Percentiles rank a stretch among this genome's conserved stretches.
phyloP scores from a whole-genome alignment of 2,329 filamentous ascomycete genomes.

The Xylariaceae sp. region DNA sequence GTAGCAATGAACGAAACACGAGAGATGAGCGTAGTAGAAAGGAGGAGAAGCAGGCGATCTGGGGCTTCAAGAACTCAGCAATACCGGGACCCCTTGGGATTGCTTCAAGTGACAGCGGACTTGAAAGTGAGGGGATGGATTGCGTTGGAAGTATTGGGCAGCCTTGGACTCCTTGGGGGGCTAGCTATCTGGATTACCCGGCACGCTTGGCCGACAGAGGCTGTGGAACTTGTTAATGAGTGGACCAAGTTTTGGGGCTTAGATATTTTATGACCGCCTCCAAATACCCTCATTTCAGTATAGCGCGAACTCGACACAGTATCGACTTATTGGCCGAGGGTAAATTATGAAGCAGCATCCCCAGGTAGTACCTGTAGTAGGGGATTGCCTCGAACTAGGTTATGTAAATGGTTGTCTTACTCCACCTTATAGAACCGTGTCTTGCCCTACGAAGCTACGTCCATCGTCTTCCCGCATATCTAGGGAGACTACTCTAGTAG shows the following conservation, averaged over 20 bases:
- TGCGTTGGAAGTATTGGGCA: conserved; percentile 75
- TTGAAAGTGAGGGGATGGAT: conserved; percentile 69
- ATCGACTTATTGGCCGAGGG: no score
- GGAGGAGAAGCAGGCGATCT: conserved; percentile 21
- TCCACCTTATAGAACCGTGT: no score
- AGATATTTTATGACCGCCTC: conserved; percentile 28
- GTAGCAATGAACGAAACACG: conserved; percentile 54
- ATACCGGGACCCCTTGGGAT: conserved; percentile 77
- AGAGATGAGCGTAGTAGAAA: conserved; percentile 37
- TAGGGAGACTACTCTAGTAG: no score
- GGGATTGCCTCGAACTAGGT: no score
- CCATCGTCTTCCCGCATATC: no score
- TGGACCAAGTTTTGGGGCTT: conserved; percentile 39
- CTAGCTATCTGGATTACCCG: conserved; percentile 66
- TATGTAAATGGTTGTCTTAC: no score
- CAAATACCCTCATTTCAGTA: not conserved
- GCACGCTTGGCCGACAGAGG: conserved; percentile 46
- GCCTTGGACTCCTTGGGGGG: conserved; percentile 75
- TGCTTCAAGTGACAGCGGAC: conserved; percentile 72
- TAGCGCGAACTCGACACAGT: no score
- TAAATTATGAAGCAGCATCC: no score
- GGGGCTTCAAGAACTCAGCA: conserved; percentile 30
- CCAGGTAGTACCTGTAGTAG: no score
- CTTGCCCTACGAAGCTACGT: no score
- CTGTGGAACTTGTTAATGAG: conserved; percentile 36